Base-by-base conservation (phyloP, 148 eudicot genomes). In the Gaultheria prostrata region DNA sequence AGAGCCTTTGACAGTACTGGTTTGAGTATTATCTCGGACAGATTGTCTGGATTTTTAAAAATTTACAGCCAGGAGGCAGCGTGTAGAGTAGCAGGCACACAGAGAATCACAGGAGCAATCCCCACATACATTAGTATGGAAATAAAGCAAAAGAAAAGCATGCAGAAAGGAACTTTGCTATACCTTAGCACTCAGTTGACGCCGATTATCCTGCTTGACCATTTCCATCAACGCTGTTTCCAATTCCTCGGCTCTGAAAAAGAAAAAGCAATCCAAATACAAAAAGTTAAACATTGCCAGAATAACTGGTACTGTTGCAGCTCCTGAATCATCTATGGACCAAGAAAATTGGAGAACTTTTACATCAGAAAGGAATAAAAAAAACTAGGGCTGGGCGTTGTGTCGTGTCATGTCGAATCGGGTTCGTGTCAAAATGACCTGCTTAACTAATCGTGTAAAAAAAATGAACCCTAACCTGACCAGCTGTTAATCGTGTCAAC, bases 121-220 rank as follows among this genome's bases (percentile, higher is more conserved):
- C 18, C 49, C 70, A 50, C 39, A 46, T 51, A 13, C 28, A 30
- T 51, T 35, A 4, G 35, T 67, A 63, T 13, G 33, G 14, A 51
- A 39, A 18, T 15, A 13, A 77, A 32, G 63, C 73, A 57, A 15
- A 46, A 15, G n/a, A 45, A 45, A 18, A 51, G 77, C 83, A 78
- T 61, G 45, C 30, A 74, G 32, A 82, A 28, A 63, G 76, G 30
- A 86, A 24, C 46, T 30, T 80, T 48, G n/a, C 84, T 59, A 77
- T 88, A 97, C 99, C 95, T 80, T 87, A 85, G 99, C 98, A 91
- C 95, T 93, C 84, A 97, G 71, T 88, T 94, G 91, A 45, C 97
- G 94, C 75, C 99, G 93, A 84, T 97, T 97, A 88, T 97, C 99
- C 89, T 95, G 98, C 92, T 92, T 93, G 82, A 95, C 99, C 95